Conservation (phyloP, 2,329 filamentous ascomycete species). For the Chaetomiaceae sp. region DNA sequence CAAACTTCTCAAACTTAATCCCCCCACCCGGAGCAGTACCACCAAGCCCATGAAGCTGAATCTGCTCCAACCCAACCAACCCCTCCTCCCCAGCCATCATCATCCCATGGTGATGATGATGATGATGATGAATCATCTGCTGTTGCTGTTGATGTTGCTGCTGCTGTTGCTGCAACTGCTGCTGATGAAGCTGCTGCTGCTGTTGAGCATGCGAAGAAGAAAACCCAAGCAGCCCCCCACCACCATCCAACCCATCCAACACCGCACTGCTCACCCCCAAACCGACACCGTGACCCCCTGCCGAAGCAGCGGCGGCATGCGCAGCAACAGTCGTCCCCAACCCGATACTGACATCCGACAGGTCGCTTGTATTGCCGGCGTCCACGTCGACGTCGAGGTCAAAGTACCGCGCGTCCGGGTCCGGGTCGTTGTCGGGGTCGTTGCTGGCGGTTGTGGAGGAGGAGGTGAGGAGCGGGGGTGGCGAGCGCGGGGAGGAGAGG, state of each 20-base stretch:
- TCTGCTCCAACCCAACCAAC: not conserved
- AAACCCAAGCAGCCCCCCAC: conserved; percentile 34
- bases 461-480: conserved; percentile 50
- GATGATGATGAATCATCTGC: too few species aligned
- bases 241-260: conserved; percentile 32
- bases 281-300: not conserved
- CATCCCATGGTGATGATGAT: not conserved
- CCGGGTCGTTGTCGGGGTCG: conserved; percentile 27
- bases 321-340: conserved; percentile 32
- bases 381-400: not conserved
- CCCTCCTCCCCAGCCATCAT: not conserved
- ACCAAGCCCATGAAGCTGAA: not conserved
- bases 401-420: too few species aligned
- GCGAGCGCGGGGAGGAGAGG: conserved; percentile 57
- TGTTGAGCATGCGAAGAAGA: too few species aligned
- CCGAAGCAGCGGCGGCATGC: conserved; percentile 19
- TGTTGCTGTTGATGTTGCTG: too few species aligned
- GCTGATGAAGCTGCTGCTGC: too few species aligned
- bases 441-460: conserved; percentile 33
- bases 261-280: not conserved
- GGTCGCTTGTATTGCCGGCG: not conserved
- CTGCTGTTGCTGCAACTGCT: too few species aligned
- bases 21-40: too few species aligned
- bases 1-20: conserved; percentile 44
- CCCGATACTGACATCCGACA: conserved; percentile 25